These are phyloP conservation scores for Thalassiosira exigua DNA, from an alignment of 352 stramenopile species.

Conservation along the genomic window DNA sequence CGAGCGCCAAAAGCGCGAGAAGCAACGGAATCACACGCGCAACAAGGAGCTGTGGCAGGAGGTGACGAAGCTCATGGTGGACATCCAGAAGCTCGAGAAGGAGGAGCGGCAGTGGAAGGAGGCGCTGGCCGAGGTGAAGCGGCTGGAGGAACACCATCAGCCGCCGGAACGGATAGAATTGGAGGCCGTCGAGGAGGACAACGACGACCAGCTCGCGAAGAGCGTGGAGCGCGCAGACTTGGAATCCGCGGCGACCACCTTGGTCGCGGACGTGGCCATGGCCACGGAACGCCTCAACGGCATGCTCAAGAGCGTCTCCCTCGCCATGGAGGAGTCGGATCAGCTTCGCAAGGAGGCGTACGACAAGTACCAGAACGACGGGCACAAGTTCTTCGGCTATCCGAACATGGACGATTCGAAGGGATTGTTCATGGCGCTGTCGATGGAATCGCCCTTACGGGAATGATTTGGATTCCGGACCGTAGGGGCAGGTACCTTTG, in stretches of 20 bases:
- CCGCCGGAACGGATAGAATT: conserved; percentile 47
- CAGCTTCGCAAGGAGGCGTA: conserved; percentile 55
- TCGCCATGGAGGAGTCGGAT: conserved; percentile 61
- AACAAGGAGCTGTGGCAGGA: conserved; percentile 65
- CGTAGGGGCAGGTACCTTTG: background rate
- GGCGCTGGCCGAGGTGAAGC: conserved; percentile 38
- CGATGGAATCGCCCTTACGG: background rate
- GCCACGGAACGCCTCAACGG: conserved; percentile 55
- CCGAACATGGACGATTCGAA: conserved; percentile 51
- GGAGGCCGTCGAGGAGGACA: conserved; percentile 13
- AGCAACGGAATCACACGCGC: conserved; percentile 46
- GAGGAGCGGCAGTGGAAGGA: conserved; percentile 60
- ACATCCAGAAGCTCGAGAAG: conserved; percentile 62
- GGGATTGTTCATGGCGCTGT: conserved; percentile 48
- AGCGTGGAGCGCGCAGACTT: conserved; percentile 17
- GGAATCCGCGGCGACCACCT: conserved; percentile 36
- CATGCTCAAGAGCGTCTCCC: conserved; percentile 50
- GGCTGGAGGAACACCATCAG: conserved; percentile 45
- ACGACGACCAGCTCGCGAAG: background rate
- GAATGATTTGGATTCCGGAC: background rate
- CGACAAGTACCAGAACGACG: conserved; percentile 58
- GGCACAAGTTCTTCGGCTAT: conserved; percentile 61
- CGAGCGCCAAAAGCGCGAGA: conserved; percentile 45
- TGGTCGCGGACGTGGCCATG: conserved; percentile 56
- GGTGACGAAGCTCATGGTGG: conserved; percentile 46